Base-by-base conservation (phyloP, 257 asterid species). In the Gentiana dahurica region DNA sequence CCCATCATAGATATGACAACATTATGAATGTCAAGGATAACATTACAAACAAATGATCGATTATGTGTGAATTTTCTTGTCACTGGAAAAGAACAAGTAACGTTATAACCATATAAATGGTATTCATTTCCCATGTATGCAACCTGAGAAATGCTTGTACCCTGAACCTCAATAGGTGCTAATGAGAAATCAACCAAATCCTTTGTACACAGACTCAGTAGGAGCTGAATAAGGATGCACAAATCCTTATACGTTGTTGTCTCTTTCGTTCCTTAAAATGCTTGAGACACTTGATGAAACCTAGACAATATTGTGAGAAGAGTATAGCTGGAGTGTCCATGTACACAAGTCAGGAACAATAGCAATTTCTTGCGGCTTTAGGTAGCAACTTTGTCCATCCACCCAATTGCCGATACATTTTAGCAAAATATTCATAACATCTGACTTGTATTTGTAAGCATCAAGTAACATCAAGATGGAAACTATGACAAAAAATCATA, bases 341-440 rank as follows among this genome's bases (percentile, higher is more conserved):
- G 78, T 78, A 61, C 94, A 87, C 77, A 91, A 91, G 72, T 80
- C 88, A 51, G 87, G 81, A 57, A 80, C 94, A 59, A 72, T 77
- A 66, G 82, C 89, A 61, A 95, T 91, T 83, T 91, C 98, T 66
- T 69, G 95, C 62, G 94, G 88, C 77, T 91, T 95, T 54, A 91
- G 75, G 82, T 81, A 80, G 76, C 63, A 75, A 69, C 87, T 88
- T 85, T 91, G 98, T 63, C 92, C 95, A 35, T 79, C 92, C 77
- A 91, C 94, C 98, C 97, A 91, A 65, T 85, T 84, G 60, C 84
- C 84, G 53, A 83, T 95, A 76, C 81, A 91, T 76, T 81, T 91
- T 75, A 91, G 95, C 50, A 91, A 76, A 72, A 81, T 87, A 78
- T 91, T 87, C 81, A 91, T 82, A 58, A 91, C 84, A 66, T 73